Base-by-base conservation (phyloP, 495 filamentous ascomycete species). In the Aspergillus wentii region DNA sequence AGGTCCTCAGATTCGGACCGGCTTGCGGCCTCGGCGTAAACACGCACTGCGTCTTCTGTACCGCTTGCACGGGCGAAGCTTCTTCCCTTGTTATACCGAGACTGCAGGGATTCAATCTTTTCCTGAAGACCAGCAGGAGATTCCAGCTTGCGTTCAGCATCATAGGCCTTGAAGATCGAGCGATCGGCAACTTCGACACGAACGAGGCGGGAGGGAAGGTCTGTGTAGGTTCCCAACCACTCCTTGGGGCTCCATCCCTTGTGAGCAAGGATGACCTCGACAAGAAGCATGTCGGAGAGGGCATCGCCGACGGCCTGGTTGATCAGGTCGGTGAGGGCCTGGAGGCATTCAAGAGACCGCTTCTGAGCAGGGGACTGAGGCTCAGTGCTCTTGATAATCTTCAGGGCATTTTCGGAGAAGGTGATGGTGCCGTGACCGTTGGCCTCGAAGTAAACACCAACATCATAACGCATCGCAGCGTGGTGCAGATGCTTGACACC, bases 291-390 rank as follows among this genome's bases (percentile, higher is more conserved):
- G 62, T 98, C 92, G 8, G 88, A 94, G 25, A 98, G 75, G 17
- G 92, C 94, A 55, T 98, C 92, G 43, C 92, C 92, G 35, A 96
- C 92, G 8, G 92, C 87, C 64, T 97, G 91, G 74, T 98, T 98
- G 69, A 97, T 94, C 44, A 98, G 74, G 35, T 92, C 83, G 21
- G 79, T 82, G 26, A 95, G 70, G 4, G 88, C 89, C 32, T 70
- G 71, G 6, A 98, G 82, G 10, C 80, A 88, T 30, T 89, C 81
- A 15, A 97, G 77, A 7, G 89, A 80, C 31, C 80, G 80, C 46
- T 88, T 79, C 63, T 98, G 94, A 9, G 83, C 92, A 1, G 94
- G 91, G 0, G 88, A 95, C 60, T 94, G 82, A 2, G 92, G 90
- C 50, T 87, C 77, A 30, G 82, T 78, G 37, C 68, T 82, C 40